A percentile compares a stretch with the other conserved stretches of the same genome.
Evolutionary conservation across 106 monocot species (phyloP).

Genomic region (Dactylorhiza incarnata): DNA sequence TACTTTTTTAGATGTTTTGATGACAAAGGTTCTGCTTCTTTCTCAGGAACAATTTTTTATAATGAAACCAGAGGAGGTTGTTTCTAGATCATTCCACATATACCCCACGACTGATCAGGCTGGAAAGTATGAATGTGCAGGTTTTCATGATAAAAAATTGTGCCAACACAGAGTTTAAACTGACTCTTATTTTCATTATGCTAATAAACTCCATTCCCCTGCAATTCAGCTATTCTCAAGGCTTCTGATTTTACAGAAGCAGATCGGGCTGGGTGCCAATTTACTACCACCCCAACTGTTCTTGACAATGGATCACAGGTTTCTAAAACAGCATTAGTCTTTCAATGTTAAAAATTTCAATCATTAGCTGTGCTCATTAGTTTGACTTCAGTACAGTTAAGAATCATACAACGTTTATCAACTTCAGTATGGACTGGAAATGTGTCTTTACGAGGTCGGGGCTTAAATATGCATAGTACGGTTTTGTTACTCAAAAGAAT

Average conservation of each 20-base stretch:
- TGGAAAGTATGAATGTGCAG: constrained; percentile 82
- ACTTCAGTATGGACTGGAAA: not conserved
- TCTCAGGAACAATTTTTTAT: constrained; percentile 87
- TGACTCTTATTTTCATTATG: not conserved
- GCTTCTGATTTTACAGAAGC: constrained; percentile 87
- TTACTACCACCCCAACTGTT: constrained; percentile 76
- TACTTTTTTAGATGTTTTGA: not conserved
- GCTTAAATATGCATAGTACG: not conserved
- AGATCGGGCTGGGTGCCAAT: constrained; percentile 84
- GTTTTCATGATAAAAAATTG: constrained; percentile 22
- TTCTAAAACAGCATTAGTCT: not conserved
- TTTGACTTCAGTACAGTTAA: not conserved
- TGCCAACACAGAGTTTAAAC: not conserved
- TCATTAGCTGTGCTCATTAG: not conserved
- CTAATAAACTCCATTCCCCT: constrained; percentile 6
- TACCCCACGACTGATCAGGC: constrained; percentile 84
- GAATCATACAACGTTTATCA: not conserved
- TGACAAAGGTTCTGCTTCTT: not conserved
- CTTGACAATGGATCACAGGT: constrained; percentile 98
- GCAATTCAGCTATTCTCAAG: constrained; percentile 68
- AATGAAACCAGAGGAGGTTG: constrained; percentile 75
- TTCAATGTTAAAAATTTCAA: not conserved
- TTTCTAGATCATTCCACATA: constrained; percentile 60
- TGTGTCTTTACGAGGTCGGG: not conserved
- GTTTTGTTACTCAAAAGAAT: too few species aligned